Conservation (phyloP, 1,284 basidiomycete genomes). For the Papiliotrema terrestris region DNA sequence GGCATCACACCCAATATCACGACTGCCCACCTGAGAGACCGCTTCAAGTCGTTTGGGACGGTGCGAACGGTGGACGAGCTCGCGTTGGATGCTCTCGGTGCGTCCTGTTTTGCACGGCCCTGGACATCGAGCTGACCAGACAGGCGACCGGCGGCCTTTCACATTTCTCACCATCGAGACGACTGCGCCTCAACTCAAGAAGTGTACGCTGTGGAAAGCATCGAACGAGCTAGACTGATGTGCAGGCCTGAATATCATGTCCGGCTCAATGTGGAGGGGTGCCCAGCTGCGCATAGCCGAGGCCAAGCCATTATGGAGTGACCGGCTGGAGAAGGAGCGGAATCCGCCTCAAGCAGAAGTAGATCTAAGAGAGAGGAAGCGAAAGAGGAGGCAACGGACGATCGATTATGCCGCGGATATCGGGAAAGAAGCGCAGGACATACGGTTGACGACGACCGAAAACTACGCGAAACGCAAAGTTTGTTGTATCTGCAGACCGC, state of each 20-base stretch:
- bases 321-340: constrained; percentile 22
- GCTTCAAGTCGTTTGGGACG: constrained; percentile 44
- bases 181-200: constrained; percentile 39
- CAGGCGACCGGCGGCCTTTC: constrained; percentile 43
- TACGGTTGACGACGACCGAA: constrained; percentile 25
- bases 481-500: too few species aligned
- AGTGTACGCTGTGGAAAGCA: constrained; percentile 28
- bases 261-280: constrained; percentile 46
- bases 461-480: constrained; percentile 24
- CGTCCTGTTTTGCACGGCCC: constrained; percentile 11
- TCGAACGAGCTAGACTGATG: background rate
- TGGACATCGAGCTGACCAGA: background rate
- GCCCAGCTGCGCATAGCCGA: constrained; percentile 42
- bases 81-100: constrained; percentile 41
- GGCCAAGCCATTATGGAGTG: constrained; percentile 36
- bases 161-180: constrained; percentile 43
- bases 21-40: constrained; percentile 38
- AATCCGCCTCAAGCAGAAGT: constrained; percentile 12
- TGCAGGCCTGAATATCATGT: constrained; percentile 46
- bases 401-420: constrained; percentile 36
- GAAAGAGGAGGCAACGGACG: constrained; percentile 20
- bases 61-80: constrained; percentile 40
- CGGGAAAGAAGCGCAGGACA: constrained; percentile 44
- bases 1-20: constrained; percentile 46
- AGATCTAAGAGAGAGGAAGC: constrained; percentile 21